phyloP scores from a whole-genome alignment of 257 asterid species.

The Petrea volubilis region DNA sequence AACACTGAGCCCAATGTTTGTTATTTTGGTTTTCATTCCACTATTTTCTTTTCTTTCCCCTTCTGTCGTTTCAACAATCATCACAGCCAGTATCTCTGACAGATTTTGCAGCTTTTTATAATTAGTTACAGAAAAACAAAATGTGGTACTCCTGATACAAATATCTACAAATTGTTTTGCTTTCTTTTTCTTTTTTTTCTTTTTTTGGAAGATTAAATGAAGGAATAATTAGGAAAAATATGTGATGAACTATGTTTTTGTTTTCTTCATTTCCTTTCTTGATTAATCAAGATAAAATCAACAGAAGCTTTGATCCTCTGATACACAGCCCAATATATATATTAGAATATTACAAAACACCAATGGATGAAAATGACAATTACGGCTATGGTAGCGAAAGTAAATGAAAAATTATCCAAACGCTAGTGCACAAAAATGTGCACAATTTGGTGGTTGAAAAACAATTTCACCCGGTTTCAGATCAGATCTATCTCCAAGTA shows the following conservation, averaged over 20 bases:
- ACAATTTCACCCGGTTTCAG: conserved; percentile 14
- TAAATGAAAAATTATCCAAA: background rate
- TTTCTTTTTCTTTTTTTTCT: background rate
- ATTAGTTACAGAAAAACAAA: background rate
- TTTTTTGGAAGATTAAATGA: background rate
- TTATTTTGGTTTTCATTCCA: background rate
- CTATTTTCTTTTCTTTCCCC: background rate
- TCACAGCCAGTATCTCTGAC: conserved; percentile 35
- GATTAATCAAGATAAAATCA: background rate
- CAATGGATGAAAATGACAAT: background rate
- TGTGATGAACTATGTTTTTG: background rate
- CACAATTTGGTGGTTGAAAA: background rate
- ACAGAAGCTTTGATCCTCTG: background rate
- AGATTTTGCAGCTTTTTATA: conserved; percentile 19
- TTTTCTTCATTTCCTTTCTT: too few species aligned
- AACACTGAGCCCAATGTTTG: conserved; percentile 28
- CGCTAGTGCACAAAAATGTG: background rate
- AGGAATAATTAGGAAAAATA: background rate
- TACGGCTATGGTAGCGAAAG: background rate
- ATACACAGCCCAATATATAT: background rate
- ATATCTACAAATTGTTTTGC: background rate
- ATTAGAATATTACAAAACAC: background rate
- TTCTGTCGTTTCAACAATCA: conserved; percentile 43
- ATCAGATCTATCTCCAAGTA: conserved; percentile 35
- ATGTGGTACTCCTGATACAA: background rate